Base-by-base conservation (phyloP, 1,284 basidiomycete species). In the Cutaneotrichosporon sp. region DNA sequence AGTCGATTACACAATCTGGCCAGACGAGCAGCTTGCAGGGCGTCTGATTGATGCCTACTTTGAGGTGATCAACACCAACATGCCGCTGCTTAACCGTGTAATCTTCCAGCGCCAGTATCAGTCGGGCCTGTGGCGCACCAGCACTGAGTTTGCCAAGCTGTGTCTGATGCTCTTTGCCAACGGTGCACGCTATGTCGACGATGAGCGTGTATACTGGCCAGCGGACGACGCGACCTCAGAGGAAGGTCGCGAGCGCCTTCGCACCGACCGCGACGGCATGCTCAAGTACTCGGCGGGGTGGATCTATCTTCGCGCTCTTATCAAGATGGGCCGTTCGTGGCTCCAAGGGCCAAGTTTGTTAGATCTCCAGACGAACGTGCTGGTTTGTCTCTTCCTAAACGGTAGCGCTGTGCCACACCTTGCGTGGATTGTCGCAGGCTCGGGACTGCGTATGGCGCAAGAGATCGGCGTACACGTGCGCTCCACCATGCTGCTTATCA, bases 11-110 rank as follows among this genome's bases (percentile, higher is more conserved):
- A 58, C 61, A 7, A 54, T 66, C 20, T 76, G 74, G 74, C 75
- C 75, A 0, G 60, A 65, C 16, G 66, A 72, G 19, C 84, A 88
- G 53, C 77, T 93, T 8, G 79, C 84, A 12, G 60, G 65, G 2
- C 63, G 63, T 1, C 80, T 94, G 25, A 77, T 90, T 58, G 80
- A 85, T 22, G 75, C 82, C 8, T 92, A 85, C 67, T 93, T 92
- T 65, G 60, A 62, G 1, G 66, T 81, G 43, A 69, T 82, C 60
- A 88, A 90, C 66, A 62, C 72, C 3, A 79, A 82, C 59, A 72
- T 82, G 26, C 87, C 88, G 4, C 75, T 92, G n/a, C 75, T 94
- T 3, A 90, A 93, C 66, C 81, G 83, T 0, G 82, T 83, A 2
- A 84, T 82, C 22, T 90, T 93, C 61, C 81, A 87, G 55, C 72